phyloP scores from a whole-genome alignment of 2,329 filamentous ascomycete species.

The Chaetomiaceae sp. region DNA sequence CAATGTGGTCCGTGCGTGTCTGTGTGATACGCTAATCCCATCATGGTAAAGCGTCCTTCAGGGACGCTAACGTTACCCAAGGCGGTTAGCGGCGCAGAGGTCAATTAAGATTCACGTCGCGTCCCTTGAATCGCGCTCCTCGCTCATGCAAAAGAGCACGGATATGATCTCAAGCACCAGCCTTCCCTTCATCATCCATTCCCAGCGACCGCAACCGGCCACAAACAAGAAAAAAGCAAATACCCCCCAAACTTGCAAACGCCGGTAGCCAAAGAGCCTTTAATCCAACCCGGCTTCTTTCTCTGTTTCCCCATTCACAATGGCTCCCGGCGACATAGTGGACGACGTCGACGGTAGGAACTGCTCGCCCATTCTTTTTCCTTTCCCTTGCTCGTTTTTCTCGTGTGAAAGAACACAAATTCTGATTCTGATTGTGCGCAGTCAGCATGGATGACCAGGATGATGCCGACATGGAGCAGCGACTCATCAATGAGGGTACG shows the following conservation, averaged over 20 bases:
- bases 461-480: conserved; percentile 69
- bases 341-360: conserved; percentile 49
- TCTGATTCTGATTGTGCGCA: conserved; percentile 26
- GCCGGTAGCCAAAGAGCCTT: neutral
- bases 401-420: conserved; percentile 9
- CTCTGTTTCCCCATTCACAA: conserved; percentile 23
- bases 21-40: neutral
- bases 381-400: neutral
- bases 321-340: conserved; percentile 45
- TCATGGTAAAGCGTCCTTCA: neutral
- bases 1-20: neutral
- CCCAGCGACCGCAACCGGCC: neutral
- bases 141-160: neutral
- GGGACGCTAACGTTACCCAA: neutral
- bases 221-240: no score
- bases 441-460: conserved; percentile 59
- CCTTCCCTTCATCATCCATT: neutral
- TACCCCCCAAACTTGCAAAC: neutral
- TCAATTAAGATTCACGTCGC: conserved; percentile 20
- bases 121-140: conserved; percentile 3
- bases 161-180: neutral
- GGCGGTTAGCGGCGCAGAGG: neutral
- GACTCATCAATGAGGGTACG: conserved; percentile 86
- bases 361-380: no score
- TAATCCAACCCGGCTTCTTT: neutral